These are phyloP conservation scores for Thamnidium elegans DNA, from an alignment of 192 early-diverging fungal species.

Conservation along the genomic window DNA sequence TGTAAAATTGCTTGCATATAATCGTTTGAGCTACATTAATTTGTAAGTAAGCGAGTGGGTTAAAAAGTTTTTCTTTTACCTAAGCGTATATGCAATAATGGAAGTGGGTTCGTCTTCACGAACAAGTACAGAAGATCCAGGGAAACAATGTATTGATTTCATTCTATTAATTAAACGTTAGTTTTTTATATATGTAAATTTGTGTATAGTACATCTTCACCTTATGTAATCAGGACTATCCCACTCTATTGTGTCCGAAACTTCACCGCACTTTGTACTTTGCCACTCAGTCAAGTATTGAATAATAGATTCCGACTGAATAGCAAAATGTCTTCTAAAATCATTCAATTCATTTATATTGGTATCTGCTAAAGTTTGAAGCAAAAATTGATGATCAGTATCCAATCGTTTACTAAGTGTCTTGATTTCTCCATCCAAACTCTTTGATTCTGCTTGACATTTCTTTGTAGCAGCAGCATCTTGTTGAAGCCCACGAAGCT, in stretches of 20 bases:
- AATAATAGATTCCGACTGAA: conserved; percentile 36
- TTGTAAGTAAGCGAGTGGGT: background rate
- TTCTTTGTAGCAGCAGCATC: background rate
- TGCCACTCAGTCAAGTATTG: conserved; percentile 52
- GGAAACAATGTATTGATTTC: conserved; percentile 65
- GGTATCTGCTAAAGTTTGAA: conserved; percentile 36
- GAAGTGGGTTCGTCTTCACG: conserved; percentile 88
- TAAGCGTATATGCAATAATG: conserved; percentile 85
- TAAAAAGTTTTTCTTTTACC: conserved; percentile 31
- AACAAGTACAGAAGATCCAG: conserved; percentile 76
- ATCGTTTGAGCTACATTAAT: conserved; percentile 42
- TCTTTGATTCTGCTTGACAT: background rate
- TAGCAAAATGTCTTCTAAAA: conserved; percentile 42
- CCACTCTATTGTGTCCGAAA: conserved; percentile 39
- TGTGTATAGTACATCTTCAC: conserved; percentile 40
- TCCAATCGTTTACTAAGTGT: conserved; percentile 2
- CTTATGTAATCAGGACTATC: conserved; percentile 50
- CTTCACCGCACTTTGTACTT: conserved; percentile 29
- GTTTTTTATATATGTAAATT: background rate
- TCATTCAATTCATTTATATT: conserved; percentile 48
- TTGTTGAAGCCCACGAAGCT: background rate
- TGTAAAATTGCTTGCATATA: conserved; percentile 36
- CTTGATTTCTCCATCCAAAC: background rate
- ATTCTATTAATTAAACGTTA: background rate
- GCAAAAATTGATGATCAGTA: conserved; percentile 34